Evolutionary conservation across 2,329 filamentous ascomycete genomes (phyloP), one percentile per base, ranked within the genome.

Genomic region (Diaporthe australafricana): DNA sequence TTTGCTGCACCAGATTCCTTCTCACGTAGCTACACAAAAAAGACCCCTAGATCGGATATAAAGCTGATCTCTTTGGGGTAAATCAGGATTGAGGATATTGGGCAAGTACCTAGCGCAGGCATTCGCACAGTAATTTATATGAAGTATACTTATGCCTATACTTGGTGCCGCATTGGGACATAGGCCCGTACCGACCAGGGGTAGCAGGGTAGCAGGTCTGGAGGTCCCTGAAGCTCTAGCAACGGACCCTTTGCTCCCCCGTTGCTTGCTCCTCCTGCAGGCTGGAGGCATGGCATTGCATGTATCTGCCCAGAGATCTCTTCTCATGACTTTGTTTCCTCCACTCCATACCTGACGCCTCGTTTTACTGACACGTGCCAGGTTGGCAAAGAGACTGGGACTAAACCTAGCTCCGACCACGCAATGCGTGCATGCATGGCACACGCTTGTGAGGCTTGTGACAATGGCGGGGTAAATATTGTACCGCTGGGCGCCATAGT

Each of bases 381-480:
- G 14, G 27, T 25, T 63, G 42, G 30, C 12, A 38, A 38, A 16
- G 47, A 38, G 60, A 50, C 30, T n/a, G 47, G 27, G 42, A 50
- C 30, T n/a, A 30, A 25, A 50, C 60, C 30, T 9, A 65, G 60
- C 42, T 35, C 35, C 27, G 42, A 38, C n/a, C 20, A 48, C 47
- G 60, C 60, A n/a, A 63, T 48, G 42, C 9, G 3, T 63, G 60
- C 60, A 38, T 50, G 60, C 45, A 57, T 56, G 32, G 30, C n/a
- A 25, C 32, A 8, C 53, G 12, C 11, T 57, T 40, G n/a, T 20
- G n/a, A 65, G 30, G 60, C 60, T 65, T 65, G 60, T 65, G 60
- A 50, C 30, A 65, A 65, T 65, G 45, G 60, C 60, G 60, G 60
- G 60, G 60, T 65, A 65, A 65, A 65, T 50, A 48, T 45, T 50